phyloP scores from a whole-genome alignment of 495 filamentous ascomycete species.

The Neurospora tetrasperma region DNA sequence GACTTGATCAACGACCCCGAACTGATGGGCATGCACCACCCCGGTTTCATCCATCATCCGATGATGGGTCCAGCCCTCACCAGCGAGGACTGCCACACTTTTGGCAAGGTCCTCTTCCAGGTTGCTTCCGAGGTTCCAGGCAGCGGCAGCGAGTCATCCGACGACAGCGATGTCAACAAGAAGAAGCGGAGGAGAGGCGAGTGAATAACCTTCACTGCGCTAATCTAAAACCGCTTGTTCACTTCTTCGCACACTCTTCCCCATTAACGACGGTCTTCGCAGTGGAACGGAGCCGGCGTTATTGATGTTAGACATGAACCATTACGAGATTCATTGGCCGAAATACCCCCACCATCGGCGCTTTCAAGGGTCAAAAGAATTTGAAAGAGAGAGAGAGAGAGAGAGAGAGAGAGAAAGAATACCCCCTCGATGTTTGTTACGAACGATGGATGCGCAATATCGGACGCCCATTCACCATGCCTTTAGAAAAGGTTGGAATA shows the following conservation, averaged over 20 bases:
- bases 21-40: conserved; percentile 14
- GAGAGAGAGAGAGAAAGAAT: conserved; percentile 2
- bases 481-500: not conserved
- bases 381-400: not conserved
- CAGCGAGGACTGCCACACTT: conserved; percentile 46
- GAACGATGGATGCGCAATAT: conserved; percentile 4
- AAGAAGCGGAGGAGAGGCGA: conserved; percentile 73
- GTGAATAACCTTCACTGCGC: conserved; percentile 21
- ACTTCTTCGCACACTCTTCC: conserved; percentile 28
- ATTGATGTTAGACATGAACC: conserved; percentile 29
- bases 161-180: conserved; percentile 41
- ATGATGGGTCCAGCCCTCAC: conserved; percentile 23
- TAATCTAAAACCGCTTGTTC: conserved; percentile 11
- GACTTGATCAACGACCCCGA: conserved; percentile 71
- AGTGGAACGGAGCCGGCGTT: conserved; percentile 25
- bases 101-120: conserved; percentile 69
- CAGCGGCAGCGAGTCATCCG: conserved; percentile 44
- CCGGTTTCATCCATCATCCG: conserved; percentile 9
- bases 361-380: conserved; percentile 13
- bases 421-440: conserved; percentile 7
- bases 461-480: not conserved
- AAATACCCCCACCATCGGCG: conserved; percentile 10
- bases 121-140: conserved; percentile 58
- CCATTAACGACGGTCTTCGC: conserved; percentile 25
- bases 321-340: conserved; percentile 22